Evolutionary conservation across 2,329 filamentous ascomycete genomes (phyloP), one percentile per base, ranked within the genome.

Genomic region (Torrubiella hemipterigena): DNA sequence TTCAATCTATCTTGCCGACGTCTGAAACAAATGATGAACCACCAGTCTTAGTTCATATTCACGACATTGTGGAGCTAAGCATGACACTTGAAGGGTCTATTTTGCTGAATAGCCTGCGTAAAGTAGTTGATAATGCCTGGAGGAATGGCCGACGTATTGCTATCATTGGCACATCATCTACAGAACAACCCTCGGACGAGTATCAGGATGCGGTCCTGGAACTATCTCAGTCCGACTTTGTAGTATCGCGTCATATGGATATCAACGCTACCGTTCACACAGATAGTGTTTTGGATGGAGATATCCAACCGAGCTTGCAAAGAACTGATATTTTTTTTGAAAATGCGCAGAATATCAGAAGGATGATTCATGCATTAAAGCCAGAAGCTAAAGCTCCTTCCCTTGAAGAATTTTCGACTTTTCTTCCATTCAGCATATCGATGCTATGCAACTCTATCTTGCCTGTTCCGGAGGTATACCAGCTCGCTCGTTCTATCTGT

Each of bases 1-100:
- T 77, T 17, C 54, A 57, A 27, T 59, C 65, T 3, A 59, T 63
- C 4, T 55, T 66, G 17, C 34, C 47, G 14, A 58, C 54, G 34
- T 40, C 51, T 14, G 42, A 51, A 6, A 38, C 41, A 17, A 28
- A 41, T 6, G 45, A 49, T 43, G 48, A 45, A 48, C 64, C 51
- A 15, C 65, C 65, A 16, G 65, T 86, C 7, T 77, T 96, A 35
- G 64, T 93, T 23, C 84, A 84, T 43, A 59, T 94, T 10, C 73
- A 81, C 48, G 84, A 96, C 50, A 81, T 85, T 46, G 75, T 81
- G 32, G 83, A 93, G 40, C 64, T 98, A 7, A 73, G 69, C 43
- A 69, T 71, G 47, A 77, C 81, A 1, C 52, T 69, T 6, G 75
- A 84, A 35, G 84, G 85, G 9, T 65, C 71, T 3, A 66, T 70